Base-by-base conservation (phyloP, 2,329 filamentous ascomycete genomes). In the Daldinia sp. region DNA sequence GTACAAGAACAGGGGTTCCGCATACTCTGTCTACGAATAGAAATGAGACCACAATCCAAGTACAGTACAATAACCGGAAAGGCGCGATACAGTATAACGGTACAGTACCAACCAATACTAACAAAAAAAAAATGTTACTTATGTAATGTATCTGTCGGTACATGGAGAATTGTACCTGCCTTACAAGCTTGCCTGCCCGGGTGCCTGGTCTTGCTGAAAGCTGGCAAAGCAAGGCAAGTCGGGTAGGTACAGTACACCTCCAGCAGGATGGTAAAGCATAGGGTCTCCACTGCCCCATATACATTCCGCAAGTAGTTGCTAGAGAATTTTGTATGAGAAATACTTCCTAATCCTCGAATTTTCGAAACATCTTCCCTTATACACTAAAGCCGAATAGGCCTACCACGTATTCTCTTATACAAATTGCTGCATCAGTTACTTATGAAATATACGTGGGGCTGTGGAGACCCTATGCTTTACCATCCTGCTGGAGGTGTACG, bases 21-120 rank as follows among this genome's bases (percentile, higher is more conserved):
- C 48, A 63, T 54, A 55, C 63, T 41, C 41, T 56, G 48, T 33
- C 26, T 53, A 54, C 54, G 54, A 60, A 56, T 58, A 66, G 42
- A 66, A 66, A 57, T 57, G 44, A n/a, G 30, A 44, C 61, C n/a
- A 26, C 18, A 28, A 46, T 30, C 35, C 54, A 63, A 63, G 67
- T 67, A 69, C 62, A 60, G 60, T 67, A 67, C 64, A 67, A 58
- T 20, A 54, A 7, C 35, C 35, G 35, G 41, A 58, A 44, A 37
- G 50, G 48, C 59, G 51, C 58, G 9, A 30, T 62, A 59, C 48
- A 37, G 37, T 59, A 37, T 53, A 37, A 23, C 20, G 10, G 51
- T 35, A 55, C 54, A 58, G 39, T 55, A 53, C 23, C 6, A 41
- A 56, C 9, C 2, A 30, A 23, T 23, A 23, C 2, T 23, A 23